Conservation (phyloP, 78 protist genomes). For the Dictyostelium purpureum region DNA sequence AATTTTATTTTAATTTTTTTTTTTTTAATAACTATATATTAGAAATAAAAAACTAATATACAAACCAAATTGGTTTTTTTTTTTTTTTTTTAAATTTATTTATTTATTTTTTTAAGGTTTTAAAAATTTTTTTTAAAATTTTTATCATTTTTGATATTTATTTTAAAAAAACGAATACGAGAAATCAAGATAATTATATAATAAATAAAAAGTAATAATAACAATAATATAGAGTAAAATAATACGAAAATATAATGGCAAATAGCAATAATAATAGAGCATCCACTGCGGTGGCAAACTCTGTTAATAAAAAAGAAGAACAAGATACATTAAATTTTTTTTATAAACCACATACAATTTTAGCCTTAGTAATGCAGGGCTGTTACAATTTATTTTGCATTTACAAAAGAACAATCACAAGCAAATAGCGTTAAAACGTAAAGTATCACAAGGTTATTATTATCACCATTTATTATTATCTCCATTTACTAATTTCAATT, state of each 20-base stretch:
- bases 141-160: too few relatives aligned
- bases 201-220: background rate
- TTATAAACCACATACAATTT: slow-evolving; percentile 83
- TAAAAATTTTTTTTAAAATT: too few relatives aligned
- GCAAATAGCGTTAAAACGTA: slow-evolving; percentile 55
- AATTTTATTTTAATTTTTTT: too few relatives aligned
- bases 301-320: slow-evolving; percentile 9
- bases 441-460: background rate
- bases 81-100: too few relatives aligned
- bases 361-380: slow-evolving; percentile 52
- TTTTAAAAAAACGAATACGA: too few relatives aligned
- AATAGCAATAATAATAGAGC: background rate
- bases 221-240: background rate
- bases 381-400: slow-evolving; percentile 72
- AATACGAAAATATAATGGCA: background rate
- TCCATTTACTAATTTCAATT: background rate
- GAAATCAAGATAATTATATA: too few relatives aligned
- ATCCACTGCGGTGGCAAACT: background rate
- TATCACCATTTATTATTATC: background rate
- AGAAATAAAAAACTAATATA: too few relatives aligned
- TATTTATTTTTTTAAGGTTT: too few relatives aligned
- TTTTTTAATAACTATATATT: too few relatives aligned
- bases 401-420: slow-evolving; percentile 58
- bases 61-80: too few relatives aligned
- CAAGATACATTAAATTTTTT: slow-evolving; percentile 56